Evolutionary conservation across 345 rosid species (phyloP), one percentile per base, ranked within the genome.

Genomic region (Salix dunnii): DNA sequence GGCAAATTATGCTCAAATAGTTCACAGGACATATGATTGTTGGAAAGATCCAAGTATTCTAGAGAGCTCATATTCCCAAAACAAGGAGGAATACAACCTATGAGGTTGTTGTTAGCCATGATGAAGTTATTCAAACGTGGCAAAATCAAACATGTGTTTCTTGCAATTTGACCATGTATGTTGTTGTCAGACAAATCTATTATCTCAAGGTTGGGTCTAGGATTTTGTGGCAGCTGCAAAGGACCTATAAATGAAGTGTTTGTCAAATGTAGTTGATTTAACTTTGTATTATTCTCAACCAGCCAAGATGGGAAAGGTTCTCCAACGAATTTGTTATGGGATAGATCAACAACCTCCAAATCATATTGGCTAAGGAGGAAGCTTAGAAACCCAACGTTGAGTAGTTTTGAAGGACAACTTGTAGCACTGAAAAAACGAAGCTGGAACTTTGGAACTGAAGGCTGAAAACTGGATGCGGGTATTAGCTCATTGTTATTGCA

Each of bases 261-360:
- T 0, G 0, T 10, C 10, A 85, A 36, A 8, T 8, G 0, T 2
- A 82, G 51, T 0, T 0, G 0, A 17, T 51, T 23, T 23, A 85
- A 65, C 1, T 35, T 30, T 33, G 76, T 60, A 33, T 85, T 85
- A 63, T 85, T 85, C 25, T 33, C 14, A 2, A 85, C 6, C 51
- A 82, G 63, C 87, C 85, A 85, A 60, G 7, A 0, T 2, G 82
- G 88, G 23, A 80, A 63, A 2, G 11, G 31, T 48, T 65, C 81
- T 0, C 1, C 49, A 5, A 83, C 1, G 3, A 20, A 10, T n/a
- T 13, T 69, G 2, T 48, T n/a, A n/a, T n/a, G 14, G 35, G 61
- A 55, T 3, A 83, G 74, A 18, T 61, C 72, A 46, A 77, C 36
- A 0, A 1, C 0, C 14, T 7, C 28, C 69, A 83, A 40, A 7